phyloP scores from a whole-genome alignment of 352 stramenopile genomes.

The Poterioochromonas sp. region DNA sequence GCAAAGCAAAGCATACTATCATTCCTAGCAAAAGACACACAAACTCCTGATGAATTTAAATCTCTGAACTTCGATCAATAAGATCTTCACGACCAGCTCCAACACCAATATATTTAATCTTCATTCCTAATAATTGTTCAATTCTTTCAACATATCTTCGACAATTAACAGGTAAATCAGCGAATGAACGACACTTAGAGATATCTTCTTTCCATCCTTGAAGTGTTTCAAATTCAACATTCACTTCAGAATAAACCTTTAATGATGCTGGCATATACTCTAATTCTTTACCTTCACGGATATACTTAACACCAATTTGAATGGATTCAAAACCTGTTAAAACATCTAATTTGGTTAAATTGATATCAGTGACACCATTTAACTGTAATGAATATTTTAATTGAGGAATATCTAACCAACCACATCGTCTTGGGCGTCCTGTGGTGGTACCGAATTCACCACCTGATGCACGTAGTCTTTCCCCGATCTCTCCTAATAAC shows the following conservation, averaged over 20 bases:
- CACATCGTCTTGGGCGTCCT: slow-evolving; percentile 86
- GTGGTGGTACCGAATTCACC: slow-evolving; percentile 96
- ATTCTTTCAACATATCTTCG: slow-evolving; percentile 92
- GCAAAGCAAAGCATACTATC: too few species aligned
- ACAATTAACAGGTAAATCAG: slow-evolving; percentile 84
- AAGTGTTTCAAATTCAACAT: slow-evolving; percentile 89
- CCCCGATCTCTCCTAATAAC: slow-evolving; percentile 69
- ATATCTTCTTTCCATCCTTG: slow-evolving; percentile 93
- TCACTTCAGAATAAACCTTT: slow-evolving; percentile 76
- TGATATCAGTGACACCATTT: slow-evolving; percentile 91
- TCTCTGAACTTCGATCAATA: slow-evolving; percentile 54
- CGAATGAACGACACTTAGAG: slow-evolving; percentile 84
- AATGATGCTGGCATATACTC: slow-evolving; percentile 86
- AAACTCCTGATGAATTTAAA: too few species aligned
- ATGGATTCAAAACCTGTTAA: slow-evolving; percentile 88
- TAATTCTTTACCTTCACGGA: slow-evolving; percentile 83
- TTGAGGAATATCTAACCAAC: slow-evolving; percentile 94
- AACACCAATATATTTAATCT: slow-evolving; percentile 96
- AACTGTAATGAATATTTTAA: slow-evolving; percentile 64
- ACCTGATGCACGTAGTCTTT: slow-evolving; percentile 66
- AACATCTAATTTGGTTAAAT: slow-evolving; percentile 98
- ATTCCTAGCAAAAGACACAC: too few species aligned
- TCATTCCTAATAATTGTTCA: slow-evolving; percentile 81
- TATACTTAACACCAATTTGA: slow-evolving; percentile 90
- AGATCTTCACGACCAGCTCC: slow-evolving; percentile 88